These are phyloP conservation scores for Amphichorda felina DNA, from an alignment of 2,329 filamentous ascomycete species.

Conservation along the genomic window DNA sequence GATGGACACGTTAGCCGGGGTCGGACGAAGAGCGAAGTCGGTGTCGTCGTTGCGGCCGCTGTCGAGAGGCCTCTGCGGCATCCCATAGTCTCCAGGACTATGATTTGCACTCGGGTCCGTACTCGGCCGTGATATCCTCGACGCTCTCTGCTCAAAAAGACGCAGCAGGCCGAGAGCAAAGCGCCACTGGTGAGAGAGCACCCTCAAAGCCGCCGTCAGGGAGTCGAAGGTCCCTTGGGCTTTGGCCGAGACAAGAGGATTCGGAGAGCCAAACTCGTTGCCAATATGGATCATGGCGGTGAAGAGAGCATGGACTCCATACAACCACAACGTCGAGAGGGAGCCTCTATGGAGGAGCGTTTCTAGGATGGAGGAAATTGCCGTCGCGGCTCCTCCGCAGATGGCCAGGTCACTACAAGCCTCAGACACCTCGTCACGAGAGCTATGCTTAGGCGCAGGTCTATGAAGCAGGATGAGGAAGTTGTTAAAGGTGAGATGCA, in stretches of 20 bases:
- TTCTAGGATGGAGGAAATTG: slow-evolving; percentile 16
- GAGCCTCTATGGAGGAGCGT: slow-evolving; percentile 10
- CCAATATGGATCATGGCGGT: slow-evolving; percentile 17
- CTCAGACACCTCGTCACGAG: slow-evolving; percentile 1
- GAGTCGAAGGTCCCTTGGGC: slow-evolving; percentile 15
- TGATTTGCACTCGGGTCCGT: not conserved
- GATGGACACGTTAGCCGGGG: slow-evolving; percentile 2
- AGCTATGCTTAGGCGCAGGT: slow-evolving; percentile 9
- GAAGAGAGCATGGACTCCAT: slow-evolving; percentile 15
- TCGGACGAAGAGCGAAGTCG: slow-evolving; percentile 10
- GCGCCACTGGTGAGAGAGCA: slow-evolving; percentile 16
- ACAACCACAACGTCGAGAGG: slow-evolving; percentile 15
- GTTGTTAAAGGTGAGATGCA: slow-evolving; percentile 22
- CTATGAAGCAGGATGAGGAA: slow-evolving; percentile 21
- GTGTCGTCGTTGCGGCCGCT: not conserved
- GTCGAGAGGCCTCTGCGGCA: not conserved
- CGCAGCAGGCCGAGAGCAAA: slow-evolving; percentile 17
- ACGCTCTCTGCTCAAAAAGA: slow-evolving; percentile 13
- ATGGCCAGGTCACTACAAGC: slow-evolving; percentile 14
- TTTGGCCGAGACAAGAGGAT: slow-evolving; percentile 17
- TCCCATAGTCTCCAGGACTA: not conserved
- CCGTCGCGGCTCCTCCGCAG: slow-evolving; percentile 15
- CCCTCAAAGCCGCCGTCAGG: slow-evolving; percentile 14
- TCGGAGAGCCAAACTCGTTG: slow-evolving; percentile 13
- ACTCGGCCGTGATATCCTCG: slow-evolving; percentile 5